phyloP scores from a whole-genome alignment of 2,329 filamentous ascomycete species.

The Coniochaeta hoffmannii region DNA sequence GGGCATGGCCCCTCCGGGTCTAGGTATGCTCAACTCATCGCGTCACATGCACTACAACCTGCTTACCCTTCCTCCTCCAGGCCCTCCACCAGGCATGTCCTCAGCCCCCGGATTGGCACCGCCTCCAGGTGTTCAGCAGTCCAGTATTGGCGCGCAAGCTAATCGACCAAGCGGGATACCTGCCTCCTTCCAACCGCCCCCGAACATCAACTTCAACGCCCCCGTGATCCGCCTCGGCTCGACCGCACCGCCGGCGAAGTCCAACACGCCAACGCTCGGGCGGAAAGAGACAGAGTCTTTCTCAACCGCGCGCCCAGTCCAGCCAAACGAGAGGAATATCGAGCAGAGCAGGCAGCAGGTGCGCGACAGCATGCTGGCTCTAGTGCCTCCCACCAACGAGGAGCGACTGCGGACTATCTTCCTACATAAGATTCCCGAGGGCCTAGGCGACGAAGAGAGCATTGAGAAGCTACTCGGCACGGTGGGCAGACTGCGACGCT shows the following conservation, averaged over 20 bases:
- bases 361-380: conserved; percentile 60
- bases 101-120: conserved; percentile 73
- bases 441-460: conserved; percentile 66
- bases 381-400: conserved; percentile 78
- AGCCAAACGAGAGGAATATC: conserved; percentile 54
- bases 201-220: conserved; percentile 96
- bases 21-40: conserved; percentile 51
- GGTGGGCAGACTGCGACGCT: conserved; percentile 75
- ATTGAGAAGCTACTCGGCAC: conserved; percentile 70
- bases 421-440: conserved; percentile 76
- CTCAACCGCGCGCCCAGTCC: conserved; percentile 35
- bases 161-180: conserved; percentile 76
- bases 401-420: conserved; percentile 91
- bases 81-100: conserved; percentile 72
- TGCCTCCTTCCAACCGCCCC: conserved; percentile 76
- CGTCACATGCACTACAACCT: conserved; percentile 5
- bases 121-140: conserved; percentile 70
- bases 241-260: conserved; percentile 50
- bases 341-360: conserved; percentile 62
- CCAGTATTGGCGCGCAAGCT: conserved; percentile 60
- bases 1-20: conserved; percentile 72
- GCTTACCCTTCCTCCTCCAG: conserved; percentile 28
- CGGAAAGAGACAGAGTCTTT: conserved; percentile 38
- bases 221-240: conserved; percentile 92
- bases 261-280: conserved; percentile 32